A percentile compares a stretch with the other conserved stretches of the same genome.
These are phyloP conservation scores for Trametes cingulata DNA, from an alignment of 768 basidiomycete species.

Conservation along the genomic window DNA sequence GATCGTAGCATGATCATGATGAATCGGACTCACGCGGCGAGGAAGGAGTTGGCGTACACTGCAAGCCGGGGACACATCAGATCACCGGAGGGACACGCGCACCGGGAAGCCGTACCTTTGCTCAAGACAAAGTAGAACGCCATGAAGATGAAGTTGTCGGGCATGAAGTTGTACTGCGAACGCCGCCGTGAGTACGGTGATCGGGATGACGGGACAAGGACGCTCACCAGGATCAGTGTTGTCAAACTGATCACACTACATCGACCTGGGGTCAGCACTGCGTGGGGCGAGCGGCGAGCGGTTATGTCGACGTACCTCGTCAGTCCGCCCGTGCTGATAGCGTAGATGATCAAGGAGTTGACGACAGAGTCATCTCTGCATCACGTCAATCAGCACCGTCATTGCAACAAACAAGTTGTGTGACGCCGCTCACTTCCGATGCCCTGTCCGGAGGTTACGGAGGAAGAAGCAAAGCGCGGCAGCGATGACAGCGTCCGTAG, in stretches of 20 bases:
- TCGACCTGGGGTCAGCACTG: neutral
- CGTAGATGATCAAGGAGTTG: slow-evolving; percentile 56
- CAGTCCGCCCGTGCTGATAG: slow-evolving; percentile 60
- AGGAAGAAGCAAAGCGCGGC: slow-evolving; percentile 55
- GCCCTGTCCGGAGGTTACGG: slow-evolving; percentile 52
- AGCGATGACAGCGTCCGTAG: slow-evolving; percentile 55
- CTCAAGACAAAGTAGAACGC: slow-evolving; percentile 64
- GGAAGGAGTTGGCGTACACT: slow-evolving; percentile 69
- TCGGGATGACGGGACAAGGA: neutral
- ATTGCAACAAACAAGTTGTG: neutral
- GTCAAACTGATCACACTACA: slow-evolving; percentile 47
- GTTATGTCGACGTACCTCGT: slow-evolving; percentile 47
- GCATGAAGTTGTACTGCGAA: slow-evolving; percentile 59
- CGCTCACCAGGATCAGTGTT: slow-evolving; percentile 57
- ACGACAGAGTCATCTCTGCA: slow-evolving; percentile 58
- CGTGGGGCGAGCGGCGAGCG: neutral
- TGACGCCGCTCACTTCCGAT: slow-evolving; percentile 35
- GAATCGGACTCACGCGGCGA: slow-evolving; percentile 56
- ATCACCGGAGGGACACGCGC: neutral
- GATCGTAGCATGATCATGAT: neutral
- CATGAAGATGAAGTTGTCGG: slow-evolving; percentile 58
- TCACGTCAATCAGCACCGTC: neutral
- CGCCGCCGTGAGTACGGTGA: neutral
- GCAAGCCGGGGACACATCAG: neutral
- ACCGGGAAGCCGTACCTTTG: slow-evolving; percentile 51